These are phyloP conservation scores for Mortierella sp. DNA, from an alignment of 371 early-diverging fungal species.

Conservation along the genomic window DNA sequence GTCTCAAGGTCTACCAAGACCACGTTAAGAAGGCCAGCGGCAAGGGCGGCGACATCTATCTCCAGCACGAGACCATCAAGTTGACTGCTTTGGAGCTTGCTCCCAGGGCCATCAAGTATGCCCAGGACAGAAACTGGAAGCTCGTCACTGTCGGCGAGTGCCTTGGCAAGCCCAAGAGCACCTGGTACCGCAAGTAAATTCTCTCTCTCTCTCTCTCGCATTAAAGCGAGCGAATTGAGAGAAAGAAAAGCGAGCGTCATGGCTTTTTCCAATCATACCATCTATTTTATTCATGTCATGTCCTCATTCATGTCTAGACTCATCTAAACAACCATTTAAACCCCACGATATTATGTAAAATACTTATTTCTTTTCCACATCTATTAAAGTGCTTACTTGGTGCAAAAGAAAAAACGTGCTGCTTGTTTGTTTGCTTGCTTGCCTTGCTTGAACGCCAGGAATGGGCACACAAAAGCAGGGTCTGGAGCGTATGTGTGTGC, in stretches of 20 bases:
- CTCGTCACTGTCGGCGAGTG: constrained; percentile 49
- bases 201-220: no score
- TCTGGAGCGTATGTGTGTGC: neutral
- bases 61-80: constrained; percentile 36
- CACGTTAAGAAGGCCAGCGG: constrained; percentile 8
- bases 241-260: neutral
- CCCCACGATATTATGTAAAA: neutral
- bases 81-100: constrained; percentile 22
- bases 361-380: neutral
- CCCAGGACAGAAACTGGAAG: constrained; percentile 20
- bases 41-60: constrained; percentile 31
- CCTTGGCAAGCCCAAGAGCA: constrained; percentile 21
- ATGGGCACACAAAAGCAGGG: neutral
- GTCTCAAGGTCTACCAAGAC: constrained; percentile 8
- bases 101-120: constrained; percentile 30
- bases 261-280: neutral
- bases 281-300: neutral
- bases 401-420: neutral
- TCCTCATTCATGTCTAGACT: neutral
- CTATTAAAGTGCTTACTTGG: neutral
- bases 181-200: constrained; percentile 40
- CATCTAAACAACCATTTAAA: neutral
- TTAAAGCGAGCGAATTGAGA: neutral
- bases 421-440: neutral
- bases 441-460: neutral